Base-by-base conservation (phyloP, 345 rosid genomes). In the Gossypium australe region DNA sequence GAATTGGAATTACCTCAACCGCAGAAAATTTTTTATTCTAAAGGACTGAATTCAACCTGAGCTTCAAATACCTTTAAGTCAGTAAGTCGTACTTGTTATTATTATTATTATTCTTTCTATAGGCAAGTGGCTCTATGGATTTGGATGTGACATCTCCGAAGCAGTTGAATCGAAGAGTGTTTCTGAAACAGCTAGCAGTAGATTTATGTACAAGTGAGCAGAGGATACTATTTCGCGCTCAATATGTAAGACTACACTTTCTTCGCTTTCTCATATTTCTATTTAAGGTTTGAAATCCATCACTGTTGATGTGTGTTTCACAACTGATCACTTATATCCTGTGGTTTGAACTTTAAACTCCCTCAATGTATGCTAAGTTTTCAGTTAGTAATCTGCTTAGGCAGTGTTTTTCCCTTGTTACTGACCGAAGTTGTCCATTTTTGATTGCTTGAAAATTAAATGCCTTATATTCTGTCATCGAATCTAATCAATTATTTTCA, bases 61-160 rank as follows among this genome's bases (percentile, higher is more conserved):
- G 14, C 59, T 16, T 6, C 9, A 34, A 48, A 61, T 27, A 17
- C 48, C 22, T 62, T 41, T 9, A 12, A 29, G 8, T 34, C 61
- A n/a, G 51, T 56, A 2, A 44, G 16, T 49, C 20, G n/a, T 58
- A 59, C 68, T 41, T 66, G 7, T 48, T n/a, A n/a, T n/a, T 74
- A 20, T 65, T 63, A 3, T 18, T 63, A 3, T 20, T 18, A 0
- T 20, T 57, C 25, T 22, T 22, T 22, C 48, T 44, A 10, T 78
- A 91, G 99, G 97, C 83, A 80, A 95, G 97, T 84, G 97, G 97
- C 79, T 85, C 92, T 12, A 91, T 92, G 94, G 99, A 92, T 81
- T 87, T 95, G 84, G 99, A 95, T 71, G 87, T 91, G 81, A 91
- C 97, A 78, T 91, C 98, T 71, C 98, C 97, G 5, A 95, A 91